Evolutionary conservation across 257 asterid species (phyloP), one percentile per base, ranked within the genome.

Genomic region (Solanum ossicruentum): DNA sequence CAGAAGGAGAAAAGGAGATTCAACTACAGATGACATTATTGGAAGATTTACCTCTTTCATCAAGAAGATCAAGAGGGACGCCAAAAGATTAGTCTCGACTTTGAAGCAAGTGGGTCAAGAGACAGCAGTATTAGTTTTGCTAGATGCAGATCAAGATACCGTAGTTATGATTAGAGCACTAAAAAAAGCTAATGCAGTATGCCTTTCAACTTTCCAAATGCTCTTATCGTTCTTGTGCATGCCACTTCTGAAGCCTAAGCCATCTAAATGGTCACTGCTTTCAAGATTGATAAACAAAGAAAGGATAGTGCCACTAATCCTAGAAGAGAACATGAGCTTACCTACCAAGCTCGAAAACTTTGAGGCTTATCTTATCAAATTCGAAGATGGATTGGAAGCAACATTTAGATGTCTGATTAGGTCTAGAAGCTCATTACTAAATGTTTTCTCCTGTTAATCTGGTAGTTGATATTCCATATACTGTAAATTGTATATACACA

Each of bases 211-310:
- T 80, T 89, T 89, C 66, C 91, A 85, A 49, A 56, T 71, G 12
- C 81, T 81, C 32, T 56, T 86, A 79, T 15, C 70, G 16, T 89
- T 84, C 83, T 75, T 89, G 52, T 86, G 87, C 20, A 77, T 45
- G 32, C 88, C 88, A 55, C 55, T 87, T 78, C 80, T 61, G 55
- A 88, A 86, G 77, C 56, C 85, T 60, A 87, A 87, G 88, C 32
- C 32, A 47, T 84, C 69, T 23, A 90, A 85, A 85, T 90, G 92
- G 91, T 84, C 86, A 41, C 20, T 89, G 82, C 87, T 89, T 85
- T 86, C 88, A 54, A 89, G 86, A 51, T 77, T 89, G 66, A 70
- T 86, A 47, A 81, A 81, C 18, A 88, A 81, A 43, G 89, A 86
- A 73, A 60, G 63, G 65, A 85, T 86, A 10, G 84, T 82, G 43